phyloP scores from a whole-genome alignment of 305 asterid species.

The Solanum hybrid region DNA sequence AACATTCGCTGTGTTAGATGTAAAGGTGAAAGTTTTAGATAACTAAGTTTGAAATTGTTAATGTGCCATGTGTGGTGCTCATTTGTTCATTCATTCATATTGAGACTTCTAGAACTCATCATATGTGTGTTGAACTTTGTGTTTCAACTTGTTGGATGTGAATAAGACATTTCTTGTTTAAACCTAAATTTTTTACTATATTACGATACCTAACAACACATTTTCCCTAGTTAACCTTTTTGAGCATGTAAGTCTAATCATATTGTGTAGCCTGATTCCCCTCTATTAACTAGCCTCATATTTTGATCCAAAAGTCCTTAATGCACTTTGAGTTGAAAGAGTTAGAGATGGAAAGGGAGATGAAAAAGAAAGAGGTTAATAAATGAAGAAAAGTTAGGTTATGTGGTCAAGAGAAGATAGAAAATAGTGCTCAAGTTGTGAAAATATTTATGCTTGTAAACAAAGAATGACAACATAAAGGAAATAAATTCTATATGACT shows the following conservation, averaged over 20 bases:
- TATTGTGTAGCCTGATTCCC: not conserved
- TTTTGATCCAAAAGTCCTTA: too few species aligned
- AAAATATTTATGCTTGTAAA: not conserved
- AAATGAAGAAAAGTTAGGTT: too few species aligned
- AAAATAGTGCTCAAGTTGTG: too few species aligned
- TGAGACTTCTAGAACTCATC: not conserved
- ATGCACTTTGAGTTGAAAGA: too few species aligned
- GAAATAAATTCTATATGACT: not conserved
- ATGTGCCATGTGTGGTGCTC: not conserved
- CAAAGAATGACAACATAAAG: not conserved
- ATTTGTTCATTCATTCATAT: not conserved
- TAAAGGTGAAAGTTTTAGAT: not conserved
- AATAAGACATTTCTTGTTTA: not conserved
- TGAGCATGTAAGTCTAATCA: not conserved
- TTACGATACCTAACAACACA: not conserved
- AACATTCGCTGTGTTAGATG: not conserved
- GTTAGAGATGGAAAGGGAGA: too few species aligned
- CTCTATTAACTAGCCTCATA: not conserved
- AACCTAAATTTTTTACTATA: not conserved
- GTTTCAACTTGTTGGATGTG: not conserved
- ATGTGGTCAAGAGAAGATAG: too few species aligned
- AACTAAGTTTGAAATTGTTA: not conserved
- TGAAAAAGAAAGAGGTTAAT: too few species aligned
- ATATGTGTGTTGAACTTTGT: not conserved
- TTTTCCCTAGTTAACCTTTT: not conserved